phyloP scores from a whole-genome alignment of 805 yeast species.

The Blastobotrys chiropterorum region DNA sequence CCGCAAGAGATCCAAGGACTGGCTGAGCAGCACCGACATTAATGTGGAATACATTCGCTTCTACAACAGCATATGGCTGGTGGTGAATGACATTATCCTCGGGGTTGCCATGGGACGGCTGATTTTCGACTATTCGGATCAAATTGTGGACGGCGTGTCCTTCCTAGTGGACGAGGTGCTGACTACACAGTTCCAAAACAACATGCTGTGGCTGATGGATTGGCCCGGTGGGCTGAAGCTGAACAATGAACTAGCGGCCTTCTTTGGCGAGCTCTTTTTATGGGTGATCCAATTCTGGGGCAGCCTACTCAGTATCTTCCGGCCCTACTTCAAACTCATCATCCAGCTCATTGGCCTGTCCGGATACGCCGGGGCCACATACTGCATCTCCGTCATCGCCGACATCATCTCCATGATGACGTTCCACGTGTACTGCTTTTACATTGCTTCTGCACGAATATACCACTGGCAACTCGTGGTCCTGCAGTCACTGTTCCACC shows the following conservation, averaged over 20 bases:
- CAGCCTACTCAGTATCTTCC: constrained; percentile 17
- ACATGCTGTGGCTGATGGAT: constrained; percentile 69
- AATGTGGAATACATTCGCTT: constrained; percentile 53
- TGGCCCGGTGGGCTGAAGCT: constrained; percentile 94
- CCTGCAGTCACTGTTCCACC: constrained; percentile 65
- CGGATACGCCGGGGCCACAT: constrained; percentile 57
- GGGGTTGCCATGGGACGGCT: constrained; percentile 58
- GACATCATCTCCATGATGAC: constrained; percentile 62
- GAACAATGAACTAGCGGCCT: constrained; percentile 76
- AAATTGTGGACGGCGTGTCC: constrained; percentile 21
- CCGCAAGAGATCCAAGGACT: constrained; percentile 34
- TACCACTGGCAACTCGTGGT: constrained; percentile 69
- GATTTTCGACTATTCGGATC: constrained; percentile 35
- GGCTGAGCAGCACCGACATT: constrained; percentile 34
- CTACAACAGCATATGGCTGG: constrained; percentile 84
- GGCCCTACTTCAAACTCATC: constrained; percentile 29
- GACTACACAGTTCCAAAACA: constrained; percentile 39
- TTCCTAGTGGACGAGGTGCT: constrained; percentile 37
- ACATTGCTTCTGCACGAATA: constrained; percentile 69
- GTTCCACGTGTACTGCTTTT: constrained; percentile 70
- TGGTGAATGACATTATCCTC: constrained; percentile 70
- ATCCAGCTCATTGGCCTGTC: constrained; percentile 35
- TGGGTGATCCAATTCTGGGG: constrained; percentile 80
- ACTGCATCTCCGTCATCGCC: constrained; percentile 56
- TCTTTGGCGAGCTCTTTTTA: constrained; percentile 76